Conservation (phyloP, 352 stramenopile genomes). For the Phytopythium aichiense region DNA sequence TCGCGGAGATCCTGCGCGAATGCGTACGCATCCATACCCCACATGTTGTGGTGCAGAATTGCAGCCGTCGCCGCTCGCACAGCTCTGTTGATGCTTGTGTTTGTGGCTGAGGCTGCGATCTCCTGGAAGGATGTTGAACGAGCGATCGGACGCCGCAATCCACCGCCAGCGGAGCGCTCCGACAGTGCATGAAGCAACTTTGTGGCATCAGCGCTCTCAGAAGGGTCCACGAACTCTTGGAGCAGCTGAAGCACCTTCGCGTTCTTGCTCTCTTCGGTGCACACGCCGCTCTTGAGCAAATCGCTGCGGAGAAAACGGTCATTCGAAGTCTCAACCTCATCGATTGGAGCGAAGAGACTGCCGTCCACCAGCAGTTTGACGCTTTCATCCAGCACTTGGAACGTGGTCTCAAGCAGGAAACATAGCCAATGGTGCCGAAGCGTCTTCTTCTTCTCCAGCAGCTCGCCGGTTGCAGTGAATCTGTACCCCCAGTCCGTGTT, state of each 20-base stretch:
- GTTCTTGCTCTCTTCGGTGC: constrained; percentile 40
- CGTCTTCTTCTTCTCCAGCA: constrained; percentile 54
- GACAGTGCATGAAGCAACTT: constrained; percentile 42
- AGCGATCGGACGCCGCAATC: constrained; percentile 11
- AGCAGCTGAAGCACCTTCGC: constrained; percentile 53
- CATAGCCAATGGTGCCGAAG: constrained; percentile 63
- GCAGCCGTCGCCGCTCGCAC: constrained; percentile 69
- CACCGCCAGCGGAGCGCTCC: constrained; percentile 17
- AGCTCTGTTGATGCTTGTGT: constrained; percentile 43
- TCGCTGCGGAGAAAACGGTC: constrained; percentile 59
- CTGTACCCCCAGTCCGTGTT: constrained; percentile 85
- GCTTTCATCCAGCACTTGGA: constrained; percentile 49
- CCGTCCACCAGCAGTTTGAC: constrained; percentile 47
- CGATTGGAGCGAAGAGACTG: constrained; percentile 39
- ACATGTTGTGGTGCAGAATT: constrained; percentile 87
- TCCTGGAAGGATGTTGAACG: constrained; percentile 37
- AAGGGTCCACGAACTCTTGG: constrained; percentile 46
- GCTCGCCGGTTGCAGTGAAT: constrained; percentile 63
- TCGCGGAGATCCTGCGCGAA: constrained; percentile 49
- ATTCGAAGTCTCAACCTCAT: constrained; percentile 44
- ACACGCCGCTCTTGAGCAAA: constrained; percentile 60
- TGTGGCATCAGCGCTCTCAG: constrained; percentile 34
- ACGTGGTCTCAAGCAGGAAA: constrained; percentile 39
- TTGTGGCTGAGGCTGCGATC: constrained; percentile 28
- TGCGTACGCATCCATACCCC: constrained; percentile 77